Conservation (phyloP, 2,329 filamentous ascomycete genomes). For the Diaporthe citri region DNA sequence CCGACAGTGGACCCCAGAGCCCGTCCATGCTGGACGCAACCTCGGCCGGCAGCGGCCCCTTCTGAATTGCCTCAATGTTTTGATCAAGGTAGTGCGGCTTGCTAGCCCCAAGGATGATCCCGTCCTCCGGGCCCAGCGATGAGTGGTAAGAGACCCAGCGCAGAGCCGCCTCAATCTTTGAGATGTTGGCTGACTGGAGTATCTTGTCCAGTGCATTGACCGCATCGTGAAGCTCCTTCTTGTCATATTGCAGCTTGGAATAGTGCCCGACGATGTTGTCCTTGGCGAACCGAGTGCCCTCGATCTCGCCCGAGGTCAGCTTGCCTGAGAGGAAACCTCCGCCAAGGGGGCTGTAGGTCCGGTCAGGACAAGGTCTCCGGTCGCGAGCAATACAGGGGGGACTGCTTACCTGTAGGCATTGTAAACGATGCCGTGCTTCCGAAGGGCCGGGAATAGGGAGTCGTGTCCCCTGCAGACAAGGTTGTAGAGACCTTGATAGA, state of each 20-base stretch:
- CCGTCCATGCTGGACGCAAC: background rate
- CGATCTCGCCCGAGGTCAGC: constrained; percentile 39
- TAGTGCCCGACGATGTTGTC: constrained; percentile 39
- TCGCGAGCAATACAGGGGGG: background rate
- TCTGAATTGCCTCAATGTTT: background rate
- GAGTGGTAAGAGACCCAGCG: constrained; percentile 36
- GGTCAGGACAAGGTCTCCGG: background rate
- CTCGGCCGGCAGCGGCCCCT: background rate
- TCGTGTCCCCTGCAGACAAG: constrained; percentile 38
- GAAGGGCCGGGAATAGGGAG: constrained; percentile 29
- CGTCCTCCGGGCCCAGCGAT: constrained; percentile 25
- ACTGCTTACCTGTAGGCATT: constrained; percentile 32
- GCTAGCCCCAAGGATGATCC: constrained; percentile 23
- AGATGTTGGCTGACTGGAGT: constrained; percentile 37
- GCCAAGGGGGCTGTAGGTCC: constrained; percentile 38
- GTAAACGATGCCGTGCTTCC: constrained; percentile 36
- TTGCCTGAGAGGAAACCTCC: constrained; percentile 42
- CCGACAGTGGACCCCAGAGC: background rate
- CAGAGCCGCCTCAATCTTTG: constrained; percentile 40
- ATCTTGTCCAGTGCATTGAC: constrained; percentile 32
- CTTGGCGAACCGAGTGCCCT: constrained; percentile 41
- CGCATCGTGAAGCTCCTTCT: constrained; percentile 38
- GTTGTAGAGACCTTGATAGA: constrained; percentile 41
- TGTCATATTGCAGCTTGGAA: constrained; percentile 40
- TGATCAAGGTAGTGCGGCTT: constrained; percentile 10